These are phyloP conservation scores for Colletotrichum sidae DNA, from an alignment of 2,329 filamentous ascomycete species.

Conservation along the genomic window DNA sequence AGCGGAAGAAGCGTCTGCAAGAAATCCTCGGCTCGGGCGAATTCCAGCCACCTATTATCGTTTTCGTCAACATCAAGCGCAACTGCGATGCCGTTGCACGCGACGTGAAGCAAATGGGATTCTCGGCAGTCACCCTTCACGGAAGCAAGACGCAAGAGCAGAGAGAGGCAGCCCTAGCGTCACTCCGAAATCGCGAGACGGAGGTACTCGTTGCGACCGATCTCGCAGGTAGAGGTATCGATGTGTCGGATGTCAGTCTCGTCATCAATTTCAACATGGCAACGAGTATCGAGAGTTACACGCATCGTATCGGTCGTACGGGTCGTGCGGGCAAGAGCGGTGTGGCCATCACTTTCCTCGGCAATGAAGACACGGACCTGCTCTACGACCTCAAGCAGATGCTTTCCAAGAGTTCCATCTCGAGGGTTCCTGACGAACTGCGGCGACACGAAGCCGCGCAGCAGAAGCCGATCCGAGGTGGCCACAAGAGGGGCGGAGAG, in stretches of 20 bases:
- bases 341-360: conserved; percentile 95
- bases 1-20: conserved; percentile 93
- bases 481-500: conserved; percentile 38
- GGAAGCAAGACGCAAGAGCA: conserved; percentile 98
- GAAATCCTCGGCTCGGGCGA: conserved; percentile 86
- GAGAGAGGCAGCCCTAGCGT: conserved; percentile 89
- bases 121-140: conserved; percentile 89
- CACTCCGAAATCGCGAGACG: conserved; percentile 82
- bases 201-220: conserved; percentile 96
- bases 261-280: conserved; percentile 99
- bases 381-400: conserved; percentile 97
- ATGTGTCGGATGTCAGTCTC: conserved; percentile 91
- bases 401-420: conserved; percentile 89
- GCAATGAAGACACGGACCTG: conserved; percentile 88
- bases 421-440: conserved; percentile 90
- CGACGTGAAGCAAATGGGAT: conserved; percentile 95
- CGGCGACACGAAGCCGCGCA: conserved; percentile 92
- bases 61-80: conserved; percentile 99
- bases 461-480: conserved; percentile 70
- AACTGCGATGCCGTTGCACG: conserved; percentile 96
- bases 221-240: conserved; percentile 95
- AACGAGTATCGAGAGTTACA: conserved; percentile 91
- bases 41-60: conserved; percentile 91
- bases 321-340: conserved; percentile 97
- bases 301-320: conserved; percentile 95